Percentiles rank a stretch among this genome's conserved stretches.
Conservation (phyloP, 495 filamentous ascomycete genomes). For the Corynascus novoguineensis region DNA sequence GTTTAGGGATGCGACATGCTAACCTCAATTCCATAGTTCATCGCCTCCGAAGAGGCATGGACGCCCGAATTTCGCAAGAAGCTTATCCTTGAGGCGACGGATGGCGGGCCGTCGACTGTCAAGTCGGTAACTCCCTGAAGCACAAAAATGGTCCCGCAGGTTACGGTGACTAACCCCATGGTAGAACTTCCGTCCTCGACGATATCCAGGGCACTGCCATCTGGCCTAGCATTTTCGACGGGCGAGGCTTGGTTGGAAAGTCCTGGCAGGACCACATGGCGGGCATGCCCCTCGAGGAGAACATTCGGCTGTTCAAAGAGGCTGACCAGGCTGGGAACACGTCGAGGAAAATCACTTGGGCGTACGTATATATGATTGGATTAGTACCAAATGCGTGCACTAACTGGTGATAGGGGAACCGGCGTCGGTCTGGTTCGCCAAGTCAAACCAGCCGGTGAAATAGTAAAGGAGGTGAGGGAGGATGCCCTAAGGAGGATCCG, state of each 20-base stretch:
- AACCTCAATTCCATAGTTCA: constrained; percentile 34
- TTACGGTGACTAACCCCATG: not conserved
- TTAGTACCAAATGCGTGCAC: not conserved
- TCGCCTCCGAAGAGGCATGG: constrained; percentile 59
- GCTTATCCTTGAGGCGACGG: constrained; percentile 53
- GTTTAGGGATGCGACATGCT: not conserved
- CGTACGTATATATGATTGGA: constrained; percentile 33
- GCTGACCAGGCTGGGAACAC: constrained; percentile 30
- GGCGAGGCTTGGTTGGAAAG: constrained; percentile 55
- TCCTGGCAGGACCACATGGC: constrained; percentile 51
- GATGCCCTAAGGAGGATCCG: constrained; percentile 53
- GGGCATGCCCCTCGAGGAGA: constrained; percentile 53
- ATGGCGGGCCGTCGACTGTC: constrained; percentile 60
- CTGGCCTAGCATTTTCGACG: constrained; percentile 65
- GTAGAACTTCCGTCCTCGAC: constrained; percentile 62
- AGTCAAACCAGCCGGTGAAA: constrained; percentile 62
- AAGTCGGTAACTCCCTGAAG: constrained; percentile 33
- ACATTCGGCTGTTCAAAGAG: constrained; percentile 54
- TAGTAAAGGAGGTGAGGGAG: constrained; percentile 63
- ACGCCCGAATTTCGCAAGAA: constrained; percentile 56
- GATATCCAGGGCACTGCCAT: constrained; percentile 55
- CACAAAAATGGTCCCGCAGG: too few relatives aligned
- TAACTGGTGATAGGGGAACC: constrained; percentile 32
- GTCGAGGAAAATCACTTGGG: constrained; percentile 47
- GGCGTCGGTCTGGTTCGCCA: constrained; percentile 59